A percentile compares a stretch with the other conserved stretches of the same genome.
Evolutionary conservation across 2,329 filamentous ascomycete species (phyloP).

Genomic region (Epichloe scottii): DNA sequence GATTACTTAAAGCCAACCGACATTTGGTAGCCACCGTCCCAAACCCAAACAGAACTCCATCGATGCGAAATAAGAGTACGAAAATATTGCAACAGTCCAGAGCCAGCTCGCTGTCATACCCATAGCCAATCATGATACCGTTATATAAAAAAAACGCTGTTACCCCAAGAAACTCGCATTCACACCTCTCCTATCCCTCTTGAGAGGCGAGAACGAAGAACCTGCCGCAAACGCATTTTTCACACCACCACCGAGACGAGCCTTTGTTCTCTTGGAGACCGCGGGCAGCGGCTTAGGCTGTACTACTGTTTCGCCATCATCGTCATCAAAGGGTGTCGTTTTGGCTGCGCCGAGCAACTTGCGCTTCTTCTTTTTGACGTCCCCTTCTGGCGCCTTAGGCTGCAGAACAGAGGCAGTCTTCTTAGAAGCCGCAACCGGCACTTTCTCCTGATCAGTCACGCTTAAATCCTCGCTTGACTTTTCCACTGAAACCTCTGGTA

Average conservation of each 20-base stretch:
- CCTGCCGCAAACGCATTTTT: constrained; percentile 37
- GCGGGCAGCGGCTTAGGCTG: background rate
- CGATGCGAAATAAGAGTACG: background rate
- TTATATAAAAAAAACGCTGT: background rate
- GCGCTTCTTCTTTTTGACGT: constrained; percentile 55
- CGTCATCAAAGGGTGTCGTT: constrained; percentile 59
- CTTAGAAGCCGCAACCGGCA: background rate
- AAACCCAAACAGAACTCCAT: background rate
- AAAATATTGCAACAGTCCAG: background rate
- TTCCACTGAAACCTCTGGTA: constrained; percentile 16
- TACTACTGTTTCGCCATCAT: constrained; percentile 34
- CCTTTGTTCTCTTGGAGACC: constrained; percentile 4
- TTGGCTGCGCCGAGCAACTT: constrained; percentile 53
- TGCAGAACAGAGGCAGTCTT: constrained; percentile 8
- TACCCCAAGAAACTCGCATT: constrained; percentile 47
- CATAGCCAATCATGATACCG: background rate
- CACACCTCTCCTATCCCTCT: constrained; percentile 52
- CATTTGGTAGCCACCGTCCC: too few species aligned
- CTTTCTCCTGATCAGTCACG: constrained; percentile 20
- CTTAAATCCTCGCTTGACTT: constrained; percentile 28
- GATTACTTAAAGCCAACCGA: too few species aligned
- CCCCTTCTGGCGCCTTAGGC: constrained; percentile 16
- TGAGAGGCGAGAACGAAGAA: constrained; percentile 56
- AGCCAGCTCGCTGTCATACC: constrained; percentile 1
- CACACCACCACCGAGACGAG: constrained; percentile 14